These are phyloP conservation scores for Xylaria scruposa DNA, from an alignment of 495 filamentous ascomycete genomes.

Conservation along the genomic window DNA sequence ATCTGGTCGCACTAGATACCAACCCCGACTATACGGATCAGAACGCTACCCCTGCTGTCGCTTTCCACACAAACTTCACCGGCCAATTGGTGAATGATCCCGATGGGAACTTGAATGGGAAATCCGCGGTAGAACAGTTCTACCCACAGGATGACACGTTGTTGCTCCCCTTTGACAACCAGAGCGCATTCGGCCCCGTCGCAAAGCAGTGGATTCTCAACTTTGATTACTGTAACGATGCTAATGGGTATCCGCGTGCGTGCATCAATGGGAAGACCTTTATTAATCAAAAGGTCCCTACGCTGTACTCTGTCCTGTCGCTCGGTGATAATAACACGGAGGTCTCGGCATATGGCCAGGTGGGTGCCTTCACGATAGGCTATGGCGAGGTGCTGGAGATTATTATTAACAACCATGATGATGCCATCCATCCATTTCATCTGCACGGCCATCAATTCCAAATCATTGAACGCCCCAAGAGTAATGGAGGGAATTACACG, in stretches of 20 bases:
- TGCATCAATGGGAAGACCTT: conserved; percentile 82
- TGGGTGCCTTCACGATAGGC: conserved; percentile 69
- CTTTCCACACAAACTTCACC: conserved; percentile 50
- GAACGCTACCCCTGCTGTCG: conserved; percentile 34
- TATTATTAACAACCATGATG: conserved; percentile 78
- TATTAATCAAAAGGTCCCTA: conserved; percentile 75
- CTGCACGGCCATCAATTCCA: conserved; percentile 83
- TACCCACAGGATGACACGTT: conserved; percentile 68
- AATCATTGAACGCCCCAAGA: conserved; percentile 59
- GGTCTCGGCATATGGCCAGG: conserved; percentile 74
- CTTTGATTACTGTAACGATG: conserved; percentile 64
- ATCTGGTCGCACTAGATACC: conserved; percentile 56
- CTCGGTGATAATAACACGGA: conserved; percentile 67
- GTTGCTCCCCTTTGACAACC: conserved; percentile 64
- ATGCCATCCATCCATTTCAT: conserved; percentile 62
- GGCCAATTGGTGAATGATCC: conserved; percentile 72
- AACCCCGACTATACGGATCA: conserved; percentile 51
- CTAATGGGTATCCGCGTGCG: conserved; percentile 70
- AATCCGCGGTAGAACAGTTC: conserved; percentile 58
- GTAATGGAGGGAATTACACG: conserved; percentile 49
- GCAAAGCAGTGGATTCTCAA: conserved; percentile 63
- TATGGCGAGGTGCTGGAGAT: conserved; percentile 76
- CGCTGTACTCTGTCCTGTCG: conserved; percentile 75
- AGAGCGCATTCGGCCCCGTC: conserved; percentile 52
- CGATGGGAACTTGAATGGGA: conserved; percentile 54